A percentile compares a stretch with the other conserved stretches of the same genome.
Conservation (phyloP, 2,329 filamentous ascomycete genomes). For the Didymella glomerata region DNA sequence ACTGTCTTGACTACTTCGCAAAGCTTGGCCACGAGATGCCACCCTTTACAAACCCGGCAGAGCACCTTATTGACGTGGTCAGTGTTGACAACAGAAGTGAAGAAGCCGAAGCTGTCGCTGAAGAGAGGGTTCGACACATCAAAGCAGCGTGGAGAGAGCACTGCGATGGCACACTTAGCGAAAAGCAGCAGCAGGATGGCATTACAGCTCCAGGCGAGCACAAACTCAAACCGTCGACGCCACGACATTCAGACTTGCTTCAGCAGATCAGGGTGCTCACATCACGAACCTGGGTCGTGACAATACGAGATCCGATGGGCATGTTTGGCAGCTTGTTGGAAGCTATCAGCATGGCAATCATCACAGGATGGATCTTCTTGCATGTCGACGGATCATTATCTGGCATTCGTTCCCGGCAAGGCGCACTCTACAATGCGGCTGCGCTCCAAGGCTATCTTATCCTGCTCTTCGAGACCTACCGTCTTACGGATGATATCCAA, state of each 20-base stretch:
- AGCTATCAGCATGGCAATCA: constrained; percentile 73
- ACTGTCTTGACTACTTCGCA: constrained; percentile 71
- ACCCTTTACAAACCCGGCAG: constrained; percentile 78
- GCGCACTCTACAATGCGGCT: constrained; percentile 74
- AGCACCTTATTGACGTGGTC: constrained; percentile 77
- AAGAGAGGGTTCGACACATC: constrained; percentile 67
- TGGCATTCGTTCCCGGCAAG: constrained; percentile 77
- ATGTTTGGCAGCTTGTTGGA: constrained; percentile 75
- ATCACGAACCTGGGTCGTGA: constrained; percentile 73
- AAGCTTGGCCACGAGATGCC: constrained; percentile 68
- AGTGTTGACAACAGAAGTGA: constrained; percentile 76
- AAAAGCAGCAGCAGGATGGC: constrained; percentile 24
- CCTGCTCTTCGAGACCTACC: constrained; percentile 77
- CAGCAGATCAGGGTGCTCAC: constrained; percentile 74
- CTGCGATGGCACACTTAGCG: constrained; percentile 19
- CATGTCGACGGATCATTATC: constrained; percentile 70
- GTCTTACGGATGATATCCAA: constrained; percentile 76
- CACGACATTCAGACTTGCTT: constrained; percentile 64
- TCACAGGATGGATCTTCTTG: constrained; percentile 77
- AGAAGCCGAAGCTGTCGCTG: constrained; percentile 69
- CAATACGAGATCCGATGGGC: constrained; percentile 78
- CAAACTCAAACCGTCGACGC: constrained; percentile 25
- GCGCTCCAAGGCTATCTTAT: constrained; percentile 80
- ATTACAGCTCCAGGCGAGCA: constrained; percentile 6
- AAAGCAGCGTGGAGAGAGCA: constrained; percentile 65